These are phyloP conservation scores for Alternaria sp. DNA, from an alignment of 2,329 filamentous ascomycete species.

Conservation along the genomic window DNA sequence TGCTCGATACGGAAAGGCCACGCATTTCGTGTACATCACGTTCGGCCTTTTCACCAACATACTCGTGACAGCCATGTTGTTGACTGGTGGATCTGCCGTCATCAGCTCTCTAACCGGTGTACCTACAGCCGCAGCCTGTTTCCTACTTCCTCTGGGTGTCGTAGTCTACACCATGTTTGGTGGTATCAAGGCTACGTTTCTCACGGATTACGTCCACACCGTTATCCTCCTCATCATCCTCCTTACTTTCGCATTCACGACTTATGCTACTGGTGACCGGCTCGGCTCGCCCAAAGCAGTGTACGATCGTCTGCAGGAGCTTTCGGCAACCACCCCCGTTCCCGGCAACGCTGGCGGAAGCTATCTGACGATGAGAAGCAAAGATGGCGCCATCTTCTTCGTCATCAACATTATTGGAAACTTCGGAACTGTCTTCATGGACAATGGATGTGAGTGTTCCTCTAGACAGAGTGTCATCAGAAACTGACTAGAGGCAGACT, in stretches of 20 bases:
- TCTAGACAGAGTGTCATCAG: background rate
- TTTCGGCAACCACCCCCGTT: conserved; percentile 72
- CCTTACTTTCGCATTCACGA: conserved; percentile 80
- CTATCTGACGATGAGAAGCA: conserved; percentile 86
- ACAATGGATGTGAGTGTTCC: conserved; percentile 68
- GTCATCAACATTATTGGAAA: conserved; percentile 88
- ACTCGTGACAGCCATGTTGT: conserved; percentile 86
- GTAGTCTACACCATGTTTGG: conserved; percentile 76
- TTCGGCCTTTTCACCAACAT: conserved; percentile 85
- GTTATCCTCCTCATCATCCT: conserved; percentile 85
- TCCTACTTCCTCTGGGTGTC: conserved; percentile 80
- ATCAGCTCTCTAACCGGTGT: conserved; percentile 62
- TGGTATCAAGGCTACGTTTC: conserved; percentile 73
- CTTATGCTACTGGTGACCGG: conserved; percentile 74
- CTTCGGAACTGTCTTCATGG: conserved; percentile 82
- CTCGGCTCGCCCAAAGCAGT: conserved; percentile 78
- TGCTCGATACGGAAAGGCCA: conserved; percentile 76
- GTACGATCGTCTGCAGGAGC: conserved; percentile 77
- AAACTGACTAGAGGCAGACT: conserved; percentile 48
- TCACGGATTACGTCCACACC: conserved; percentile 86
- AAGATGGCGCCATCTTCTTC: conserved; percentile 85
- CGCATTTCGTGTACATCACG: conserved; percentile 79
- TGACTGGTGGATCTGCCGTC: conserved; percentile 82
- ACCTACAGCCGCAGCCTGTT: conserved; percentile 80
- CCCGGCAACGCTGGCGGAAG: conserved; percentile 77